Evolutionary conservation across 345 rosid species (phyloP), one percentile per base, ranked within the genome.

Genomic region (Euphorbia pulcherrima): DNA sequence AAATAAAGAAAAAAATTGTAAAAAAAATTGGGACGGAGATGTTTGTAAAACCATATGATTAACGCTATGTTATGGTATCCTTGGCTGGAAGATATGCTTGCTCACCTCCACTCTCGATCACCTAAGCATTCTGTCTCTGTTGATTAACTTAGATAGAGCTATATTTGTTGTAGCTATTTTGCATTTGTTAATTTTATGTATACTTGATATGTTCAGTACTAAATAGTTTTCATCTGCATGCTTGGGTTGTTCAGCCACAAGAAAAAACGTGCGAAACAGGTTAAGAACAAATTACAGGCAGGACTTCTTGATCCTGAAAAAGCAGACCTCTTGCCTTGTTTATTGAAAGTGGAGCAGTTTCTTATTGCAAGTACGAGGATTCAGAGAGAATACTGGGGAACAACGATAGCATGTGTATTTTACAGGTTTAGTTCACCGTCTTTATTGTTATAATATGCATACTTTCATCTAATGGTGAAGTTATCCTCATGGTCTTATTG

Each of bases 261-360:
- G 29, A 54, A 24, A 24, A 54, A 54, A 21, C 59, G 59, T 2
- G 30, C 59, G 10, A 54, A 24, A 14, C 59, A 54, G 59, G 13
- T 54, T 3, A 54, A 54, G 59, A 54, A 54, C 29, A 14, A 21
- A 54, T 21, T 21, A 30, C 59, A 54, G 24, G 24, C 29, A 5
- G 59, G 59, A 54, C 59, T 54, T 0, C 59, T 54, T 23, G 59
- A 54, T 54, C 59, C 59, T 54, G 59, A 54, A 21, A 54, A 54
- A 27, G 59, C 59, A 12, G 59, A 21, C 30, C 59, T 23, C 24
- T 54, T 54, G 23, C 59, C 24, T 54, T 54, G 59, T 54, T 54
- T 24, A 30, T 54, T 54, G 59, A 54, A 54, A 20, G 59, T 23
- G 59, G 59, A 54, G 59, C 30, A 23, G 59, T 54, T 21, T 54